A percentile compares a stretch with the other conserved stretches of the same genome.
Evolutionary conservation across 257 asterid genomes (phyloP).

Genomic region (Solanum dulcamara): DNA sequence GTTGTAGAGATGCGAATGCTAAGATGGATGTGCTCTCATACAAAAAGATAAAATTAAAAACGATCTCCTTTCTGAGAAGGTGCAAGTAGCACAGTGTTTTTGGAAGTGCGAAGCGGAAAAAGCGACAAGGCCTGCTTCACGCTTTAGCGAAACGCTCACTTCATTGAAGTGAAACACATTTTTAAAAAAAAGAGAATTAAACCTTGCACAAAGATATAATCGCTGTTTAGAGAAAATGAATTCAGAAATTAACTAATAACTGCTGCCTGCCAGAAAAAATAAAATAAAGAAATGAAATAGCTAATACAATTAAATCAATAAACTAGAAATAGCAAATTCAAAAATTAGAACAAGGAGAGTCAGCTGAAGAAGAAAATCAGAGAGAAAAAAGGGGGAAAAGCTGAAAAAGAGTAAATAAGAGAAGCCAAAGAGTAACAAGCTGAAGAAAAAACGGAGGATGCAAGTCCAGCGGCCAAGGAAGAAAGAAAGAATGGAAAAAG

Average conservation of each 20-base stretch:
- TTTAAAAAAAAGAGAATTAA: no score
- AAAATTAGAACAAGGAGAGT: neutral
- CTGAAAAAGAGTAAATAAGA: neutral
- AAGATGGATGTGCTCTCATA: neutral
- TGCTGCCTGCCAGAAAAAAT: neutral
- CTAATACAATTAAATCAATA: neutral
- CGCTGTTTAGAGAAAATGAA: neutral
- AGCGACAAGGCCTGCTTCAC: neutral
- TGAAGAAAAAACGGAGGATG: neutral
- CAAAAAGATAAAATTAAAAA: neutral
- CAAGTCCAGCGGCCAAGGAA: neutral
- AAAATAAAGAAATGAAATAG: neutral
- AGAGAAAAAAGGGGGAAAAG: neutral
- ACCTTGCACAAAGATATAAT: neutral
- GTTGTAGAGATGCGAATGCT: neutral
- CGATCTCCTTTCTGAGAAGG: neutral
- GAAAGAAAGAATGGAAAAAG: neutral
- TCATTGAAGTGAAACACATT: neutral
- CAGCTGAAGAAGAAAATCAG: neutral
- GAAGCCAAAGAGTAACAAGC: neutral
- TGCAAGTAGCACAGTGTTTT: neutral
- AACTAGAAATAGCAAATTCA: no score
- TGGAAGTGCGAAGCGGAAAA: no score
- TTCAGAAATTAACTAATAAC: neutral
- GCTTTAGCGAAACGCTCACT: neutral